Evolutionary conservation across 345 rosid species (phyloP), one percentile per base, ranked within the genome.

Genomic region (Populus euphratica): DNA sequence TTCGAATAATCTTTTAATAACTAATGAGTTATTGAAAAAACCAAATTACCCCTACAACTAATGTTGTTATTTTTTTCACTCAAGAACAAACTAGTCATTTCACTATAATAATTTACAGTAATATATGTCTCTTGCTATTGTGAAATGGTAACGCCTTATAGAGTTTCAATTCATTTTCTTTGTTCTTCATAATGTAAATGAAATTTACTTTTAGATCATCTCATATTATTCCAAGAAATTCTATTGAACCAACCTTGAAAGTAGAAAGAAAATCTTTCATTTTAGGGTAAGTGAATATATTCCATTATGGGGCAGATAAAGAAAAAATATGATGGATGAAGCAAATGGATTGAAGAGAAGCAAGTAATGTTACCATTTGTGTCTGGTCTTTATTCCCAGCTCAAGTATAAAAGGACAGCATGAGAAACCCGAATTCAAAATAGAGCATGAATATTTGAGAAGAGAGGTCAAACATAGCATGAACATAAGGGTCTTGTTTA

Each of bases 111-210:
- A 31, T 31, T 3, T 2, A 31, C 1, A 31, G 0, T 31, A 31
- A 31, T 31, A 0, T 31, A 0, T 0, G 0, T 31, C 2, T 31
- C 4, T 33, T 33, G 5, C 5, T 33, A 4, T 4, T 0, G 0
- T 33, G 5, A 33, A 33, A 33, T 33, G 35, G 0, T 5, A 33
- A 33, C 0, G 0, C 0, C 0, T 0, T 33, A 33, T 33, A 33
- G 4, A 33, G 0, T 33, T 33, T 33, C 5, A 4, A 0, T 4
- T 33, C 35, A 33, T 33, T 33, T 33, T 5, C 35, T 33, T 4
- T 33, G 0, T 33, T 33, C 0, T 33, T 0, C 4, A 0, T 0
- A 33, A 0, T 4, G 5, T 4, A 33, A 33, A 33, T 33, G 35
- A 4, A 33, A 33, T 33, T 33, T 33, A 4, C 35, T 33, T 33